Percentiles rank a stretch among this genome's conserved stretches.
Evolutionary conservation across 768 basidiomycete species (phyloP).

Genomic region (Leccinum truebloodii): DNA sequence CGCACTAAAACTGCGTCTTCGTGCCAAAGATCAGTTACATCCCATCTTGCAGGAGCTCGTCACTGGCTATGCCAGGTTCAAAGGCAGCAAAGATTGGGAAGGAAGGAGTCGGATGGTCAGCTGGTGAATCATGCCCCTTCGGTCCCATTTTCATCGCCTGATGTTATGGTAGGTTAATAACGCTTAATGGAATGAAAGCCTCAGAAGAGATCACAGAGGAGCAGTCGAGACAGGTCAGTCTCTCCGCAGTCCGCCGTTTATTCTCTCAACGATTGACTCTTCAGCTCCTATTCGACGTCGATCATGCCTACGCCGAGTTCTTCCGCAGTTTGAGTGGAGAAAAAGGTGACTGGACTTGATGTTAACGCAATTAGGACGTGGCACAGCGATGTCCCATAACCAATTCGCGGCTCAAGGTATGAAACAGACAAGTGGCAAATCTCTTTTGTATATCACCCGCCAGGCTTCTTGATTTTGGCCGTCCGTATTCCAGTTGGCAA

Average conservation of each 20-base stretch:
- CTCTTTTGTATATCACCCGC: background rate
- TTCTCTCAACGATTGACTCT: background rate
- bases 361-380: background rate
- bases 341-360: slow-evolving; percentile 32
- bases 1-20: slow-evolving; percentile 84
- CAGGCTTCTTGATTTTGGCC: too few relatives aligned
- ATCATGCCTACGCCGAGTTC: slow-evolving; percentile 94
- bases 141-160: background rate
- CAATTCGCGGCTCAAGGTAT: background rate
- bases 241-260: background rate
- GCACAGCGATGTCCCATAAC: background rate
- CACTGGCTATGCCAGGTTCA: slow-evolving; percentile 90
- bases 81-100: slow-evolving; percentile 95
- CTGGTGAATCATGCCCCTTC: slow-evolving; percentile 56
- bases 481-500: too few relatives aligned
- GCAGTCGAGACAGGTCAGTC: slow-evolving; percentile 81
- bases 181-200: slow-evolving; percentile 96
- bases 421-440: background rate
- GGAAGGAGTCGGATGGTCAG: slow-evolving; percentile 87
- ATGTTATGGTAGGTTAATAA: slow-evolving; percentile 72
- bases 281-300: slow-evolving; percentile 93
- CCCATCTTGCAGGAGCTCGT: slow-evolving; percentile 93
- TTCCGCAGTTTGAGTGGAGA: slow-evolving; percentile 67
- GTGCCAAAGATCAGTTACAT: slow-evolving; percentile 97
- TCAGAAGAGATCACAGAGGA: slow-evolving; percentile 96